A percentile compares a stretch with the other conserved stretches of the same genome.
phyloP scores from a whole-genome alignment of 2,329 filamentous ascomycete species.

The Chaetomiaceae sp. region DNA sequence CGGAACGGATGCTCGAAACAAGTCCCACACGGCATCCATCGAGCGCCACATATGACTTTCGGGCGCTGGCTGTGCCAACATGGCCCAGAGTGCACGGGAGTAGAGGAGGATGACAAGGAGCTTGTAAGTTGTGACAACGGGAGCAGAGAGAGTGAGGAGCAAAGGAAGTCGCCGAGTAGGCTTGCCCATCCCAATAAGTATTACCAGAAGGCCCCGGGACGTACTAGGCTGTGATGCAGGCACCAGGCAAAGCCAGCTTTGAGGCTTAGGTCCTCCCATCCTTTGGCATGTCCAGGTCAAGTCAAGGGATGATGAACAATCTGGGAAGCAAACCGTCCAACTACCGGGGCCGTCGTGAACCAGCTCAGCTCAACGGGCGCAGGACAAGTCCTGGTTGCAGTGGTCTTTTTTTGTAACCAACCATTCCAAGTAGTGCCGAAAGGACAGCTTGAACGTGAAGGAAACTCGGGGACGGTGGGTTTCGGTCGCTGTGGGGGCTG shows the following conservation, averaged over 20 bases:
- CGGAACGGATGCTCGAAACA: neutral
- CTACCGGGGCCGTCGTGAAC: neutral
- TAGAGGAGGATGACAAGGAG: neutral
- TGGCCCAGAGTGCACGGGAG: neutral
- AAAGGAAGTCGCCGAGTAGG: too few relatives aligned
- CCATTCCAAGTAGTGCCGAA: too few relatives aligned
- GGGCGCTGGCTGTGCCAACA: conserved; percentile 6
- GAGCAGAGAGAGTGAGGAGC: neutral
- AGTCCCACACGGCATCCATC: conserved; percentile 1
- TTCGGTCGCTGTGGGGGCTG: neutral
- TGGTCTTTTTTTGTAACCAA: too few relatives aligned
- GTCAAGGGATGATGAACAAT: too few relatives aligned
- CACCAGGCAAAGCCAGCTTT: neutral
- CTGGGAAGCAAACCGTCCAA: too few relatives aligned
- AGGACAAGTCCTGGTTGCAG: neutral
- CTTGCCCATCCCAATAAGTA: neutral
- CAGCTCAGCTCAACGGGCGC: neutral
- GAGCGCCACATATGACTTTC: conserved; percentile 2
- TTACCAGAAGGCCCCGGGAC: neutral
- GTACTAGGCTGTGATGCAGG: neutral
- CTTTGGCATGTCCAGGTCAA: too few relatives aligned
- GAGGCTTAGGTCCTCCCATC: neutral
- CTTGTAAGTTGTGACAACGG: neutral
- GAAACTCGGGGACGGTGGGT: too few relatives aligned
- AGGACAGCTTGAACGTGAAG: too few relatives aligned